Conservation (phyloP, 306 rosid species). For the Mimosa bimucronata region DNA sequence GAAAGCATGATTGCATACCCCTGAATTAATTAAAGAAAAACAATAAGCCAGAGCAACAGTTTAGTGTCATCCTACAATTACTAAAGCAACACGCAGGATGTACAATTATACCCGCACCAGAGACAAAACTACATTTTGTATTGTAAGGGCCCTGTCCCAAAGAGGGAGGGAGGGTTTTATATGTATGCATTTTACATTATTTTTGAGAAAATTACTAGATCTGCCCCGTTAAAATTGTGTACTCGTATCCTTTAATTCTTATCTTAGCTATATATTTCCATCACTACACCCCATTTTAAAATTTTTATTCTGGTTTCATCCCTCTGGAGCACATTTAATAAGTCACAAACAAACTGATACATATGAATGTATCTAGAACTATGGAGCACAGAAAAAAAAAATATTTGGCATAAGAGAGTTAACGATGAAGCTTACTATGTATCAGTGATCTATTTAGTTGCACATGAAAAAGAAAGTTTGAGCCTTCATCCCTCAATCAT, state of each 20-base stretch:
- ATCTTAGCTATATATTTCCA: not conserved
- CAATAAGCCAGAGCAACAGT: conserved; percentile 20
- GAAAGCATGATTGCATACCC: conserved; percentile 80
- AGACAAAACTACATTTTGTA: not conserved
- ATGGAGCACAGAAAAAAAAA: not conserved
- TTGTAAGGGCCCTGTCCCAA: not conserved
- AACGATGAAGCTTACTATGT: no score
- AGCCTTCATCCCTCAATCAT: not conserved
- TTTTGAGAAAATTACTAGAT: not conserved
- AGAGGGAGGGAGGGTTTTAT: not conserved
- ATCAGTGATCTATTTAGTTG: not conserved
- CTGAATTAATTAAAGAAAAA: conserved; percentile 27
- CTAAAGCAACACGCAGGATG: not conserved
- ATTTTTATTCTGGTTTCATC: not conserved
- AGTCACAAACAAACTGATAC: not conserved
- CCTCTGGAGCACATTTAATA: not conserved
- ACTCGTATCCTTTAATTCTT: not conserved
- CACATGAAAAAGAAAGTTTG: not conserved
- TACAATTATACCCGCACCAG: not conserved
- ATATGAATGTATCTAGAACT: not conserved
- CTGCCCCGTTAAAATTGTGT: not conserved
- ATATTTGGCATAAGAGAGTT: no score
- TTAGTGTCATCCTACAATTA: conserved; percentile 13
- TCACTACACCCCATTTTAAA: not conserved
- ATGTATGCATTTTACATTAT: not conserved